phyloP scores from a whole-genome alignment of 2,329 filamentous ascomycete species.

The Arthrobotrys entomopaga region DNA sequence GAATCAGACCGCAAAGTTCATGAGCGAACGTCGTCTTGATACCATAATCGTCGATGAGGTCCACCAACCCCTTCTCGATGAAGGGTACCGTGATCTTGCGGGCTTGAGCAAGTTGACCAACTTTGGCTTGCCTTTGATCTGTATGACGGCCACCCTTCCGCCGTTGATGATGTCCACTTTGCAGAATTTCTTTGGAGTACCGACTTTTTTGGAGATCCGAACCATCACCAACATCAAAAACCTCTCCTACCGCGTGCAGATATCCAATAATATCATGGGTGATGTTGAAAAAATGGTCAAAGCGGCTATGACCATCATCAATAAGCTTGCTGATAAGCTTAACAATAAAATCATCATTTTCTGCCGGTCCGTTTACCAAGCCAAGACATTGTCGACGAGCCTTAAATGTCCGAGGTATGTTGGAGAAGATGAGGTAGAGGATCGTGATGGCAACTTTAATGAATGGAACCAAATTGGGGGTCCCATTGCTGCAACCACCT shows the following conservation, averaged over 20 bases:
- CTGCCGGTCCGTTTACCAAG: constrained; percentile 1
- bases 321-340: neutral
- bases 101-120: constrained; percentile 8
- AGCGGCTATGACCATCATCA: neutral
- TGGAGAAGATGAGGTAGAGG: neutral
- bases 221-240: constrained; percentile 7
- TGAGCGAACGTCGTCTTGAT: neutral
- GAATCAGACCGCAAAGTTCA: neutral
- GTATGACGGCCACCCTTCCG: constrained; percentile 9
- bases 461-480: constrained; percentile 2
- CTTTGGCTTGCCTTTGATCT: constrained; percentile 6
- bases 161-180: neutral
- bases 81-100: constrained; percentile 12
- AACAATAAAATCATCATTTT: constrained; percentile 5
- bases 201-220: constrained; percentile 8
- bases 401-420: neutral
- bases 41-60: constrained; percentile 15
- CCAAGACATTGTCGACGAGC: neutral
- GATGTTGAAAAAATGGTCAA: neutral
- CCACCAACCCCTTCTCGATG: constrained; percentile 9
- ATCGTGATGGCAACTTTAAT: neutral
- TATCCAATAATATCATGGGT: neutral
- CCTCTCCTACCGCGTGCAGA: neutral
- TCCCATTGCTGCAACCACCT: constrained; percentile 4
- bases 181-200: constrained; percentile 4